phyloP scores from a whole-genome alignment of 495 filamentous ascomycete species.

The Diplogelasinospora grovesii region DNA sequence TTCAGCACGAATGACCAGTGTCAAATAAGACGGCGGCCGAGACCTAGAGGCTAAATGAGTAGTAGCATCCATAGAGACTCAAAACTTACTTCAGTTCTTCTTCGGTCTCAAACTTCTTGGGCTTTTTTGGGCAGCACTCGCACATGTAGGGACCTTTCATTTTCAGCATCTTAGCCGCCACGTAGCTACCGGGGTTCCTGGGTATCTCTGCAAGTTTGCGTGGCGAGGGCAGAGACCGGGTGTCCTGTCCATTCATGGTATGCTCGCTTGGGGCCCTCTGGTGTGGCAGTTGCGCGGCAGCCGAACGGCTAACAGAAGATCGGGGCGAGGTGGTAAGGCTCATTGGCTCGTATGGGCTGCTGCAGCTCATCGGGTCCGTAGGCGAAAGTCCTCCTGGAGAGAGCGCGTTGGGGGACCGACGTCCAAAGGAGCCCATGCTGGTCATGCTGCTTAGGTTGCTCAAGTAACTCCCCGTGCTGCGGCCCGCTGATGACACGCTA shows the following conservation, averaged over 20 bases:
- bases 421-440: conserved; percentile 64
- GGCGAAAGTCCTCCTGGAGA: conserved; percentile 57
- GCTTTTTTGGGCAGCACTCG: conserved; percentile 97
- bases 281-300: conserved; percentile 29
- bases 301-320: conserved; percentile 36
- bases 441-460: conserved; percentile 70
- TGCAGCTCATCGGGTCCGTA: conserved; percentile 37
- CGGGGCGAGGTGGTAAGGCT: conserved; percentile 58
- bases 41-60: too few species aligned
- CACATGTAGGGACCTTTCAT: conserved; percentile 67
- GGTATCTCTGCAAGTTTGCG: conserved; percentile 42
- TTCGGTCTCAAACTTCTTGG: conserved; percentile 88
- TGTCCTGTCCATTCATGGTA: conserved; percentile 12
- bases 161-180: conserved; percentile 33
- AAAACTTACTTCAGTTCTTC: conserved; percentile 74
- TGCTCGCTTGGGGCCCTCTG: conserved; percentile 40
- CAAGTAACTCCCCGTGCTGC: conserved; percentile 69
- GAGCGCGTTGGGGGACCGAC: conserved; percentile 63
- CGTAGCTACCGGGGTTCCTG: conserved; percentile 29
- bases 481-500: conserved; percentile 62
- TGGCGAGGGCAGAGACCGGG: conserved; percentile 36
- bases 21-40: too few species aligned
- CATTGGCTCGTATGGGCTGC: conserved; percentile 55
- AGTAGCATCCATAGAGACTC: background rate
- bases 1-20: too few species aligned